Base-by-base conservation (phyloP, 1,139 yeast genomes). In the Trichomonascaceae sp. region DNA sequence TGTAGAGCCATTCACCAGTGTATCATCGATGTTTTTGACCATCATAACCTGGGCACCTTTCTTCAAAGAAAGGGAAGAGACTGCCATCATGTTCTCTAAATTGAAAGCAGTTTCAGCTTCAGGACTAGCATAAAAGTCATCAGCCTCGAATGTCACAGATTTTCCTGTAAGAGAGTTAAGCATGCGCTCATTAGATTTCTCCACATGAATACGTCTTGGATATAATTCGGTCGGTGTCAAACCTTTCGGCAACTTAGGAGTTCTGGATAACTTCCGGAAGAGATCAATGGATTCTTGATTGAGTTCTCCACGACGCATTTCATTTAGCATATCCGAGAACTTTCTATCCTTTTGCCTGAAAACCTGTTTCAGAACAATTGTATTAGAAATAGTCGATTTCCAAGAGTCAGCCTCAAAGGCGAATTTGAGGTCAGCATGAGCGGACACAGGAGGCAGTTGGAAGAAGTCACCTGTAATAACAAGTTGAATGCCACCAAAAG, bases 31-130 rank as follows among this genome's bases (percentile, higher is more conserved):
- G 67, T 93, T 95, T 68, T 93, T 93, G 57, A 93, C 81, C 77
- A 95, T 84, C 99, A 93, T 95, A 0, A 93, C 99, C 70, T 93
- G 99, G 0, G 97, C 93, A 43, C 91, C 91, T 50, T 78, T 77
- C 64, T 90, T 91, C 61, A 93, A 73, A 12, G 74, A 74, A 20
- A 93, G 69, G 46, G 76, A 73, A 89, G 91, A 2, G 45, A 65
- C 69, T 1, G 96, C 95, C 66, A 93, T 74, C 59, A 89, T 84
- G 61, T 84, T 82, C n/a, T 78, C 75, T 43, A 88, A 69, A 38
- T 61, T 61, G 41, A 53, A 52, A 41, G 56, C 15, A 18, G 36
- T 41, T 41, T 55, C 51, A 13, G 49, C 52, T 6, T 57, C 57
- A 3, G 47, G 54, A 32, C 72, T 73, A 49, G 84, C 64, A 45